A percentile compares a stretch with the other conserved stretches of the same genome.
These are phyloP conservation scores for Tagetes erecta DNA, from an alignment of 129 eudicot species.

Conservation along the genomic window DNA sequence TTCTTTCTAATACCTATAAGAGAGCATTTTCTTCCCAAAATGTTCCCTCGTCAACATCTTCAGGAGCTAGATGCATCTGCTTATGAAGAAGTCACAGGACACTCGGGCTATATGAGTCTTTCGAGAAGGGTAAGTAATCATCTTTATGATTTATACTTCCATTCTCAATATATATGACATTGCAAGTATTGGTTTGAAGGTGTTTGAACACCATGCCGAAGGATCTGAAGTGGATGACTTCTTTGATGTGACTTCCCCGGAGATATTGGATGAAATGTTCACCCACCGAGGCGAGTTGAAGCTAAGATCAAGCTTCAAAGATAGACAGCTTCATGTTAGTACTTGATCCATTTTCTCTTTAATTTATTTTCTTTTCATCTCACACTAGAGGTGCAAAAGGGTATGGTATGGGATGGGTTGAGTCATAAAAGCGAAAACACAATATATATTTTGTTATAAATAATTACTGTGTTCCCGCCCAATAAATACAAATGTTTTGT, in stretches of 20 bases:
- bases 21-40: constrained; percentile 71
- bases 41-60: constrained; percentile 58
- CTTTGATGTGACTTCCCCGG: constrained; percentile 54
- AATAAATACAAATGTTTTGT: background rate
- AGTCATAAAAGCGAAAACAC: background rate
- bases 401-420: background rate
- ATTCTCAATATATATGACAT: constrained; percentile 14
- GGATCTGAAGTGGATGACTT: constrained; percentile 32
- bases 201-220: constrained; percentile 42
- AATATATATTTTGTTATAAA: background rate
- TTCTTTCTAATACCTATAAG: constrained; percentile 67
- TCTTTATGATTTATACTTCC: background rate
- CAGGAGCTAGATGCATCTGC: constrained; percentile 74
- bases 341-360: background rate
- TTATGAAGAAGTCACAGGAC: constrained; percentile 70
- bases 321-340: constrained; percentile 48
- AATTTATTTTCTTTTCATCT: background rate
- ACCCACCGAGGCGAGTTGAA: constrained; percentile 86
- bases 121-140: constrained; percentile 47
- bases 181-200: constrained; percentile 23
- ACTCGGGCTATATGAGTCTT: constrained; percentile 34
- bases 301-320: constrained; percentile 65
- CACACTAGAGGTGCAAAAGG: background rate
- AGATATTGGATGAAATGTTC: constrained; percentile 77
- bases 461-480: background rate